phyloP scores from a whole-genome alignment of 2,329 filamentous ascomycete genomes.

The Didymosphaeria variabile region DNA sequence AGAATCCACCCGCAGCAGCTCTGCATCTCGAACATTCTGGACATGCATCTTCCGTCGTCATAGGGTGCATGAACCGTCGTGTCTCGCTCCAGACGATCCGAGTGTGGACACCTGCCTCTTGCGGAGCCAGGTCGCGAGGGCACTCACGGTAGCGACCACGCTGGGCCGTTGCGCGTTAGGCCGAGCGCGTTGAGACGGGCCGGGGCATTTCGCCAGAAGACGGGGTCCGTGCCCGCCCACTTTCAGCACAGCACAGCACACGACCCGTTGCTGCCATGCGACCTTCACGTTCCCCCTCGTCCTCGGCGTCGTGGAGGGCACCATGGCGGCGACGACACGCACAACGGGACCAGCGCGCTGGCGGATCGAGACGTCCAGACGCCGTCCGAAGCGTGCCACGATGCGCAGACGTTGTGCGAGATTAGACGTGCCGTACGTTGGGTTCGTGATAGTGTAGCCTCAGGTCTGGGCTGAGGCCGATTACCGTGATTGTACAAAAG shows the following conservation, averaged over 20 bases:
- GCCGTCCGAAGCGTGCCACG: not conserved
- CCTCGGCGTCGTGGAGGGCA: not conserved
- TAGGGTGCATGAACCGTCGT: not conserved
- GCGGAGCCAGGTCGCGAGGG: slow-evolving; percentile 1
- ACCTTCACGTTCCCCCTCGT: not conserved
- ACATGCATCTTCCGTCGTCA: not conserved
- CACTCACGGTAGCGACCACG: not conserved
- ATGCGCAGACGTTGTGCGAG: slow-evolving; percentile 1
- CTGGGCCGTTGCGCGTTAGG: not conserved
- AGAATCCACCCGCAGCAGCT: not conserved
- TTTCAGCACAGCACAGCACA: not conserved
- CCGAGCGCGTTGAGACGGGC: not conserved
- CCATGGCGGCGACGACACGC: not conserved
- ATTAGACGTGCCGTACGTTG: slow-evolving; percentile 3
- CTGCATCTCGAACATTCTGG: not conserved
- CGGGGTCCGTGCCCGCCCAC: not conserved
- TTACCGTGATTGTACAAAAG: slow-evolving; percentile 5
- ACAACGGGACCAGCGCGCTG: no score
- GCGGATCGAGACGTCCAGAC: not conserved
- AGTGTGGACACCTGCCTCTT: not conserved
- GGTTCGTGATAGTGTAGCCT: slow-evolving; percentile 4
- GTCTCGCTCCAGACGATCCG: not conserved
- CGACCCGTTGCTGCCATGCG: not conserved
- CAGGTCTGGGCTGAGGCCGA: slow-evolving; percentile 10
- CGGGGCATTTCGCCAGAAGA: not conserved